Base-by-base conservation (phyloP, 768 basidiomycete genomes). In the Gloeopeniophorella convolvens region DNA sequence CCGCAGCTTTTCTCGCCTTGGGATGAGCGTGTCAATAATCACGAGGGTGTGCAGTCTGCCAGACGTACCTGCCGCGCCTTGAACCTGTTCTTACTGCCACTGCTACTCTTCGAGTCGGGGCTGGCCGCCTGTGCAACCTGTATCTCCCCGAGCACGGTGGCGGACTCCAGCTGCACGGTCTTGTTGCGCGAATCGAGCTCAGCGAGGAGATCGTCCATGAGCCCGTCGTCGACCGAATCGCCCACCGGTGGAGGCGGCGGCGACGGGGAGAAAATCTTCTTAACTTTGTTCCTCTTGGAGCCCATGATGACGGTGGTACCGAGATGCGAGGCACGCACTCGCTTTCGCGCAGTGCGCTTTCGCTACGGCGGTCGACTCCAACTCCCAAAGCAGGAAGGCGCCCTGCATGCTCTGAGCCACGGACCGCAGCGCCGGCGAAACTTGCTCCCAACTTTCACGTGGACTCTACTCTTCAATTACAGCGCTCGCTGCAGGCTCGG, bases 131-230 rank as follows among this genome's bases (percentile, higher is more conserved):
- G 36, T 9, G 31, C 39, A 18, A 45, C 36, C 35, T 48, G 36
- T 30, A 79, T 75, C 33, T 80, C 75, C 42, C 70, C 72, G 45
- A 78, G 62, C 8, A 79, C 68, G 26, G 63, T 61, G 9, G 74
- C 73, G 11, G 79, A 71, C 62, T 79, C 77, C 23, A 65, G 63
- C 59, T 76, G 75, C 1, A 75, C 71, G 35, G 69, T 65, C 42
- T 70, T 57, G 57, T 88, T 75, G 56, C 74, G 69, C 6, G 78
- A 78, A 59, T 89, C 86, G 23, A 94, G 79, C 63, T 89, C 83
- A 6, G 80, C 76, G 40, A 92, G 66, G 1, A 94, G 77, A 59
- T 88, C 83, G 56, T 89, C 77, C 70, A 91, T 72, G 40, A 91
- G 72, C 9, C 76, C 75, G 37, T 79, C 76, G 48, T 83, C 77